Evolutionary conservation across 768 basidiomycete species (phyloP).

Genomic region (Stropharia rugosoannulata): DNA sequence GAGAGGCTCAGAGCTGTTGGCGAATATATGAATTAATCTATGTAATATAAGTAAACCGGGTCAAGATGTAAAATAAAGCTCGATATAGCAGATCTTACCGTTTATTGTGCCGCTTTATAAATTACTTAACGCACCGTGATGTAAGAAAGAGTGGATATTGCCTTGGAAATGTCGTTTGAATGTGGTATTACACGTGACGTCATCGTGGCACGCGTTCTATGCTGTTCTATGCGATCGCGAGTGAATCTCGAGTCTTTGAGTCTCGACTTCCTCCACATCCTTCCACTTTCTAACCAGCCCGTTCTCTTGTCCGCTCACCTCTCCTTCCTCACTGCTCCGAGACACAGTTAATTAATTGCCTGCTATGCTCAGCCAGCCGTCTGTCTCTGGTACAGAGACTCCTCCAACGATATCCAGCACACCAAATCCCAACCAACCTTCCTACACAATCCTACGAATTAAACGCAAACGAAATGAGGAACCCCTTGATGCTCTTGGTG

Average conservation of each 20-base stretch:
- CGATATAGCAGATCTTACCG: too few relatives aligned
- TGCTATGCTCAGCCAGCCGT: neutral
- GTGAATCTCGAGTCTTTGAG: neutral
- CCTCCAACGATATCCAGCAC: neutral
- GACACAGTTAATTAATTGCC: too few relatives aligned
- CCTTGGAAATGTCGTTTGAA: neutral
- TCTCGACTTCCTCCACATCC: slow-evolving; percentile 9
- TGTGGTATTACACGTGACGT: slow-evolving; percentile 17
- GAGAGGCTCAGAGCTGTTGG: too few relatives aligned
- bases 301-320: neutral
- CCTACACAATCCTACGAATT: slow-evolving; percentile 76
- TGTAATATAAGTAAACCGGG: too few relatives aligned
- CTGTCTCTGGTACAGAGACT: neutral
- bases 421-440: slow-evolving; percentile 26
- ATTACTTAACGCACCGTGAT: too few relatives aligned
- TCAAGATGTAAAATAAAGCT: too few relatives aligned
- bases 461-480: slow-evolving; percentile 84
- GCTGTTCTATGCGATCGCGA: too few relatives aligned
- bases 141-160: too few relatives aligned
- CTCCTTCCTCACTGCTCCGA: too few relatives aligned
- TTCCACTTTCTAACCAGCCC: slow-evolving; percentile 1
- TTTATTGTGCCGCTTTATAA: too few relatives aligned
- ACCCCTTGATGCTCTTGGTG: slow-evolving; percentile 79
- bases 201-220: slow-evolving; percentile 7
- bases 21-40: too few relatives aligned